Conservation (phyloP, 331 rosid species). For the Phaseolus coccineus region DNA sequence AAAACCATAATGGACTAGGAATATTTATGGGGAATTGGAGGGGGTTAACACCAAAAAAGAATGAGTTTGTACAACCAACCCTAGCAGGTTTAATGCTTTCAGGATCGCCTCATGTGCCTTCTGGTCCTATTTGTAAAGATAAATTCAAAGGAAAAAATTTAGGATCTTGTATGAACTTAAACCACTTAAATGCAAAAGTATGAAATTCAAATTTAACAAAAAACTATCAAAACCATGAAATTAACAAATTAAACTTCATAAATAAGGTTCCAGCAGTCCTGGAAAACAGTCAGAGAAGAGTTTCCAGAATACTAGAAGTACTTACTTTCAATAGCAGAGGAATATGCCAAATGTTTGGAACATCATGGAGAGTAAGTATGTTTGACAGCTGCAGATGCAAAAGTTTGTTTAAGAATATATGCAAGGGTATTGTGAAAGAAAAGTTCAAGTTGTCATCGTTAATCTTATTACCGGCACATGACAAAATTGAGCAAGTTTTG, state of each 20-base stretch:
- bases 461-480: slow-evolving; percentile 77
- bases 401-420: slow-evolving; percentile 22
- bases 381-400: slow-evolving; percentile 65
- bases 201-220: slow-evolving; percentile 8
- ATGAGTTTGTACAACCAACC: slow-evolving; percentile 57
- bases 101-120: slow-evolving; percentile 70
- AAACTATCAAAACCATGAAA: not conserved
- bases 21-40: slow-evolving; percentile 21
- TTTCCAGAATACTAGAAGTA: slow-evolving; percentile 17
- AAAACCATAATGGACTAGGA: slow-evolving; percentile 11
- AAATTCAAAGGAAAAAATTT: slow-evolving; percentile 43
- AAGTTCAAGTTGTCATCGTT: slow-evolving; percentile 34
- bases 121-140: slow-evolving; percentile 60
- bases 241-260: slow-evolving; percentile 18
- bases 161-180: slow-evolving; percentile 33
- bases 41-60: slow-evolving; percentile 29
- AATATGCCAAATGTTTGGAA: slow-evolving; percentile 87
- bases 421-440: slow-evolving; percentile 12
- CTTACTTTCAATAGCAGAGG: slow-evolving; percentile 87
- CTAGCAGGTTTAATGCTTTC: slow-evolving; percentile 56
- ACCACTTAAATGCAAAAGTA: slow-evolving; percentile 15
- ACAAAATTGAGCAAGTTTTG: slow-evolving; percentile 81
- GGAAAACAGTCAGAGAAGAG: slow-evolving; percentile 22
- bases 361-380: slow-evolving; percentile 77
- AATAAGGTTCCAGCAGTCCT: not conserved